A percentile compares a stretch with the other conserved stretches of the same genome.
These are phyloP conservation scores for Candolleomyces aberdarensis DNA, from an alignment of 768 basidiomycete species.

Conservation along the genomic window DNA sequence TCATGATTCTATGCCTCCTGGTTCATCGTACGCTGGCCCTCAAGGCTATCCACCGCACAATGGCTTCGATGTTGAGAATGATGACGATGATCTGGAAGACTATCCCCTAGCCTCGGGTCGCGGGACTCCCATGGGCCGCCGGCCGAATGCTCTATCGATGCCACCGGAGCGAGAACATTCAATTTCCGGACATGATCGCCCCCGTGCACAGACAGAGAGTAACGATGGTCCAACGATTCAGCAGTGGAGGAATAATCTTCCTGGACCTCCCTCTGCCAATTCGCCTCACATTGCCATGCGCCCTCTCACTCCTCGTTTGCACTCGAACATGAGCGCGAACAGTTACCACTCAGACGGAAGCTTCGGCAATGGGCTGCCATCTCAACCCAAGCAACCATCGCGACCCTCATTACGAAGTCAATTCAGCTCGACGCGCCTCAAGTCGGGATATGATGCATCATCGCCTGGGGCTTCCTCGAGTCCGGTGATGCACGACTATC, in stretches of 20 bases:
- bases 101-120: constrained; percentile 64
- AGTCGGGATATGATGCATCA: constrained; percentile 40
- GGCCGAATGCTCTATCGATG: constrained; percentile 51
- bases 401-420: constrained; percentile 62
- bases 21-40: constrained; percentile 30
- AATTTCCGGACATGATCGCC: constrained; percentile 40
- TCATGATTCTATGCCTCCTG: constrained; percentile 8
- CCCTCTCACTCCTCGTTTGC: constrained; percentile 45
- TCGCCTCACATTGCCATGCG: constrained; percentile 30
- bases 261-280: constrained; percentile 27
- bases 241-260: constrained; percentile 56
- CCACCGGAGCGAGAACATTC: constrained; percentile 54
- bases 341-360: constrained; percentile 46
- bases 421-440: constrained; percentile 64
- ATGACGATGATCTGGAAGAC: constrained; percentile 76
- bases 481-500: constrained; percentile 25
- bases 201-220: constrained; percentile 70
- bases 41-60: constrained; percentile 60
- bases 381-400: constrained; percentile 25
- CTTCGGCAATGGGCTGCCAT: constrained; percentile 28
- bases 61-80: constrained; percentile 70
- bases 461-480: constrained; percentile 8
- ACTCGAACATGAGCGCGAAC: constrained; percentile 39
- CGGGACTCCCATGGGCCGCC: constrained; percentile 69
- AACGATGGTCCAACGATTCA: constrained; percentile 57